Conservation (phyloP, 2,329 filamentous ascomycete species). For the Monilinia polystroma region DNA sequence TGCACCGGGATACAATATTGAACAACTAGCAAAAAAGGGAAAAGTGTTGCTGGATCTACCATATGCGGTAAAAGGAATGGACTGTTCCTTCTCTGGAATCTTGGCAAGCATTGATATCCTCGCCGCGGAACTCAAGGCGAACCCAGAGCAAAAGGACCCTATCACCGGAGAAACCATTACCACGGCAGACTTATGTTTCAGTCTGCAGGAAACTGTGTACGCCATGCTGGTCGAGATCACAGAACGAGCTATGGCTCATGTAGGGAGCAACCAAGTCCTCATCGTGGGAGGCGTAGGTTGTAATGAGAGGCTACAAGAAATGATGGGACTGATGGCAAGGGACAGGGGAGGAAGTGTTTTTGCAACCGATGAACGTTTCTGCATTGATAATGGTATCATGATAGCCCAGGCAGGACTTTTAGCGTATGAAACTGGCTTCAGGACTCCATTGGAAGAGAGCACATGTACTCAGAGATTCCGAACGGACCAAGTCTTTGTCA, state of each 20-base stretch:
- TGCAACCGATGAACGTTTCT: conserved; percentile 95
- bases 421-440: conserved; percentile 78
- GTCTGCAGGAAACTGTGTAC: conserved; percentile 90
- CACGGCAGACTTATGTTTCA: conserved; percentile 85
- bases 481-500: conserved; percentile 77
- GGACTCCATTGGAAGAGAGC: conserved; percentile 73
- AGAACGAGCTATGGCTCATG: conserved; percentile 96
- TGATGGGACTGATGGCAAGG: conserved; percentile 95
- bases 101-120: conserved; percentile 79
- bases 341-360: conserved; percentile 88
- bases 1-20: conserved; percentile 96
- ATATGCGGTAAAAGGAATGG: conserved; percentile 98
- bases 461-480: conserved; percentile 82
- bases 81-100: conserved; percentile 93
- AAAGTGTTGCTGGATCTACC: conserved; percentile 78
- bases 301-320: conserved; percentile 90
- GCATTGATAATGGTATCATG: conserved; percentile 99
- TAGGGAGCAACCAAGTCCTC: conserved; percentile 84
- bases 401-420: conserved; percentile 93
- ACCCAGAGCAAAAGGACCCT: conserved; percentile 46
- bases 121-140: conserved; percentile 63
- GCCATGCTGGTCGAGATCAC: conserved; percentile 99
- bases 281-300: conserved; percentile 96
- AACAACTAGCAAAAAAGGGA: conserved; percentile 80
- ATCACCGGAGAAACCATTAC: conserved; percentile 62